Percentiles rank a stretch among this genome's conserved stretches.
Evolutionary conservation across 768 basidiomycete genomes (phyloP).

Genomic region (Suillus hirtellus): DNA sequence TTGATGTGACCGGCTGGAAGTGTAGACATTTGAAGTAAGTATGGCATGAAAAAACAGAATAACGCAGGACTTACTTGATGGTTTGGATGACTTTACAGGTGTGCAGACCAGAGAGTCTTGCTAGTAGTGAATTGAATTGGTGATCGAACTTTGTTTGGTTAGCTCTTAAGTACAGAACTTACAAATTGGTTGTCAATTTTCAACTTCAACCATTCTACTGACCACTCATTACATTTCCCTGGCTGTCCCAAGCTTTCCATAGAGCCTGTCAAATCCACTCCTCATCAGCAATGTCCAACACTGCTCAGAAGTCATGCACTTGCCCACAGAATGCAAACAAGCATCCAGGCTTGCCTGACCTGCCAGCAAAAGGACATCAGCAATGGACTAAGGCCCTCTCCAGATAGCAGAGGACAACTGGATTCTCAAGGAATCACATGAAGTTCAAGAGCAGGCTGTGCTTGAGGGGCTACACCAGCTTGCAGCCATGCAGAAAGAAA

Average conservation of each 20-base stretch:
- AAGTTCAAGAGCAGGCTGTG: not conserved
- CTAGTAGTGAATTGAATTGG: not conserved
- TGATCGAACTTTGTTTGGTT: not conserved
- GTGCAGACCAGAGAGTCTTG: not conserved
- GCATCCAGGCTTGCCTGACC: constrained; percentile 12
- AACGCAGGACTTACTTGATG: not conserved
- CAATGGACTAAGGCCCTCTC: constrained; percentile 11
- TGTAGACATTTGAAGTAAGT: not conserved
- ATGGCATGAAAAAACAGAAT: not conserved
- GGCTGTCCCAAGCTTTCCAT: not conserved
- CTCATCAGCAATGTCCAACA: constrained; percentile 1
- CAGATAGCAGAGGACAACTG: constrained; percentile 14
- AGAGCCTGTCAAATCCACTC: constrained; percentile 15
- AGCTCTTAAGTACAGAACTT: not conserved
- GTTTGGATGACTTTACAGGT: not conserved
- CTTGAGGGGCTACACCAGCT: constrained; percentile 3
- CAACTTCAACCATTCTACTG: not conserved
- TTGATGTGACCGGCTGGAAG: not conserved
- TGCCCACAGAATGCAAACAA: constrained; percentile 6
- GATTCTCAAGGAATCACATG: constrained; percentile 2
- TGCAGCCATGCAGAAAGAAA: constrained; percentile 8
- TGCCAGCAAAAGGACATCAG: constrained; percentile 3
- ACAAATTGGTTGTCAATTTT: constrained; percentile 2
- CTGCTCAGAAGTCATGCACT: not conserved
- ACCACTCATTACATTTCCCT: not conserved